These are phyloP conservation scores for Alloteropsis semialata DNA, from an alignment of 176 grass and related monocot species.

Conservation along the genomic window DNA sequence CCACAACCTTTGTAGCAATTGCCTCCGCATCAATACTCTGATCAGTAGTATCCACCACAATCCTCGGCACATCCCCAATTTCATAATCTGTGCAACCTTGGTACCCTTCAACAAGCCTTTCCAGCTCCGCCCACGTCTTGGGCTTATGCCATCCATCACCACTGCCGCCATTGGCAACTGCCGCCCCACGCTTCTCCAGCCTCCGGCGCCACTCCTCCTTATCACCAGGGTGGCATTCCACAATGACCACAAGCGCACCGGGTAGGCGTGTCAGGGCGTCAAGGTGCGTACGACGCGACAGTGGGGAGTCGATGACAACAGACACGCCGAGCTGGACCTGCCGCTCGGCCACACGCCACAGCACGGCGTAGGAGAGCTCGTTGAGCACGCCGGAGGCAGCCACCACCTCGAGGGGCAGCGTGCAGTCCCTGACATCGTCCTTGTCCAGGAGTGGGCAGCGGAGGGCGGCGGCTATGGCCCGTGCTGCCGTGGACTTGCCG, in stretches of 20 bases:
- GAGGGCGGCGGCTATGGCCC: slow-evolving; percentile 46
- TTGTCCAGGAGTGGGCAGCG: slow-evolving; percentile 78
- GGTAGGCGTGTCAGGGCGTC: slow-evolving; percentile 38
- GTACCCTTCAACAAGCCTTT: slow-evolving; percentile 59
- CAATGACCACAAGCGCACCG: slow-evolving; percentile 36
- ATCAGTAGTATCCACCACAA: slow-evolving; percentile 69
- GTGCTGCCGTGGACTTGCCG: slow-evolving; percentile 80
- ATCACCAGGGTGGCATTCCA: slow-evolving; percentile 63
- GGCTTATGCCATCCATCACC: slow-evolving; percentile 73
- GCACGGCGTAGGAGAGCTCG: slow-evolving; percentile 71
- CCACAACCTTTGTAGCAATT: slow-evolving; percentile 38
- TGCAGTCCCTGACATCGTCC: slow-evolving; percentile 93
- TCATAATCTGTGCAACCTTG: slow-evolving; percentile 67
- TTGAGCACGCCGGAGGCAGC: slow-evolving; percentile 37
- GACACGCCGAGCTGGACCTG: slow-evolving; percentile 66
- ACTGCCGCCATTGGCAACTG: background rate
- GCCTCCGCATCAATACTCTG: background rate
- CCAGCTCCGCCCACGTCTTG: slow-evolving; percentile 57
- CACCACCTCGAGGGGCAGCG: slow-evolving; percentile 41
- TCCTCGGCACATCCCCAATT: slow-evolving; percentile 48
- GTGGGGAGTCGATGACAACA: slow-evolving; percentile 64
- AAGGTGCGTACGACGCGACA: slow-evolving; percentile 59
- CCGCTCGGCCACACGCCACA: slow-evolving; percentile 52
- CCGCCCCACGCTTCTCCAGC: slow-evolving; percentile 51
- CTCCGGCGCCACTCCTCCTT: slow-evolving; percentile 54